These are phyloP conservation scores for Xylariaceae sp. DNA, from an alignment of 2,329 filamentous ascomycete genomes.

Conservation along the genomic window DNA sequence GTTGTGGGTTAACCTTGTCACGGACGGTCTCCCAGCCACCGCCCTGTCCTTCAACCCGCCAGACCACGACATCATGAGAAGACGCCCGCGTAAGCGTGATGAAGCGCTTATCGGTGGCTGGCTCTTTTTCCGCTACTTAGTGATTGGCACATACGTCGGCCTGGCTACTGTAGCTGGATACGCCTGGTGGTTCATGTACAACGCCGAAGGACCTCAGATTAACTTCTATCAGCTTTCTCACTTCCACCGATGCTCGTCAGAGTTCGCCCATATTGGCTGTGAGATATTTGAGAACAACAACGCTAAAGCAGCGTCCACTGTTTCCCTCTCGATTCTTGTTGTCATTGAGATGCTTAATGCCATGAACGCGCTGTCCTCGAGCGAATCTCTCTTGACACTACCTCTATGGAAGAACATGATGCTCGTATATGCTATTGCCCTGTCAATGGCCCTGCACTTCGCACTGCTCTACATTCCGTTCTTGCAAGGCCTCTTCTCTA, in stretches of 20 bases:
- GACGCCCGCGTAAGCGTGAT: slow-evolving; percentile 87
- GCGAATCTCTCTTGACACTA: slow-evolving; percentile 90
- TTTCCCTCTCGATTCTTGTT: slow-evolving; percentile 89
- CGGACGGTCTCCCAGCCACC: slow-evolving; percentile 94
- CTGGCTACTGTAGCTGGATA: slow-evolving; percentile 95
- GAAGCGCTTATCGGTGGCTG: slow-evolving; percentile 92
- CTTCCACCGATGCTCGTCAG: slow-evolving; percentile 89
- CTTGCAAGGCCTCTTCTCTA: slow-evolving; percentile 87
- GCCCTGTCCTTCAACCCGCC: slow-evolving; percentile 97
- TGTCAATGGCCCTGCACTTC: slow-evolving; percentile 96
- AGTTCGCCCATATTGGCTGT: slow-evolving; percentile 91
- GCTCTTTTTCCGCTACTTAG: slow-evolving; percentile 97
- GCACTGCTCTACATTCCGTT: slow-evolving; percentile 90
- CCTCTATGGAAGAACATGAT: slow-evolving; percentile 99
- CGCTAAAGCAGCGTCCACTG: slow-evolving; percentile 88
- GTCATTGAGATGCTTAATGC: slow-evolving; percentile 99
- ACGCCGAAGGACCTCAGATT: slow-evolving; percentile 88
- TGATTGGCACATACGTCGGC: slow-evolving; percentile 95
- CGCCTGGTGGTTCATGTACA: slow-evolving; percentile 99
- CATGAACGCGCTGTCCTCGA: slow-evolving; percentile 96
- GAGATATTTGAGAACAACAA: slow-evolving; percentile 87
- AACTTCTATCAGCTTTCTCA: slow-evolving; percentile 86
- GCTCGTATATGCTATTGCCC: slow-evolving; percentile 89
- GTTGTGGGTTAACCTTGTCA: slow-evolving; percentile 98
- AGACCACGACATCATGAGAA: slow-evolving; percentile 98